Base-by-base conservation (phyloP, 1,284 basidiomycete species). In the Fomitopsis pinicola region DNA sequence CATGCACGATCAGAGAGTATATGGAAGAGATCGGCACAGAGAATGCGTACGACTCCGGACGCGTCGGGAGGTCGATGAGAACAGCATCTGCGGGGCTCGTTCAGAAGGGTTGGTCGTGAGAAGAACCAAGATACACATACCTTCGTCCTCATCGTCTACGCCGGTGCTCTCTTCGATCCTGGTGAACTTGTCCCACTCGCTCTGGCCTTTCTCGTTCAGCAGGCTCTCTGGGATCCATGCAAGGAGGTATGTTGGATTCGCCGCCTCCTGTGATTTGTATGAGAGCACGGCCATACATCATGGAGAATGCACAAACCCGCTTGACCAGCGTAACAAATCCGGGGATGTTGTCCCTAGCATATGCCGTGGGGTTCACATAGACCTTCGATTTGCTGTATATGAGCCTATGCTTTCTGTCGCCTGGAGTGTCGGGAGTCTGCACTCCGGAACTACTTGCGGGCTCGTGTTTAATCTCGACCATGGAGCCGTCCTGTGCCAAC, bases 31-130 rank as follows among this genome's bases (percentile, higher is more conserved):
- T 72, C 2, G 96, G 92, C 0, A 98, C 88, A 17, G 95, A 97
- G 77, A 98, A 98, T 1, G 97, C 95, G 71, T 98, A 97, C 22
- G 92, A 92, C 72, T 95, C 92, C 7, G 92, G 89, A 58, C 88
- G 77, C 67, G 82, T 82, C 33, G 91, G 91, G 59, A 91, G 80
- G 68, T 91, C 90, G 64, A 92, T 90, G 36, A 92, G 78, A 46
- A 93, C 89, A 19, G 84, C 86, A 71, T 93, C 91, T 92, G 64
- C 28, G 48, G 22, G 10, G 10, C 22, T 15, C 42, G 15, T 22
- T 45, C 22, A 48, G 45, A 26, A 9, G 45, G 10, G 12, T 33
- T 17, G 22, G 22, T 30, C 26, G 9, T 14, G 12, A 10, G 10
- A 15, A 50, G n/a, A 7, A 5, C 6, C 12, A 30, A 30, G 5